phyloP scores from a whole-genome alignment of 768 basidiomycete species.

The Sistotremastrum suecicum region DNA sequence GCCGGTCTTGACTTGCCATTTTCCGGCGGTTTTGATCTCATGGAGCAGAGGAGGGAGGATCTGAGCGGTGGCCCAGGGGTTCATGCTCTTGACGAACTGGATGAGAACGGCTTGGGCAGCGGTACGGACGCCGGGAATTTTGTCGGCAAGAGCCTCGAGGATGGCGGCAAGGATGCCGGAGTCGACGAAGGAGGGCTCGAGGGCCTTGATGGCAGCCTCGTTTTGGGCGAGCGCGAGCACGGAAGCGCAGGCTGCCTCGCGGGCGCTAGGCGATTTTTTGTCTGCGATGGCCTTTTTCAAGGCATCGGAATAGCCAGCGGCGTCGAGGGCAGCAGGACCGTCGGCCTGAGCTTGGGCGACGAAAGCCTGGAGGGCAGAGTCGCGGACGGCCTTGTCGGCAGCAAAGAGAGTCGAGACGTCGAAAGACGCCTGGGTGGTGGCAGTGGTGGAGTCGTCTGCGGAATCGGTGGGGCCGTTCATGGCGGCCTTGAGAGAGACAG shows the following conservation, averaged over 20 bases:
- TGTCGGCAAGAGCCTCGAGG: constrained; percentile 89
- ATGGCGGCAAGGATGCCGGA: constrained; percentile 79
- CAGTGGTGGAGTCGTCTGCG: constrained; percentile 17
- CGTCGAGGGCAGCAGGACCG: constrained; percentile 62
- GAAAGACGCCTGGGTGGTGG: constrained; percentile 44
- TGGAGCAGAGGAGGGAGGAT: constrained; percentile 80
- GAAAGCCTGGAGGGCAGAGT: constrained; percentile 53
- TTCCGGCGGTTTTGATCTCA: constrained; percentile 90
- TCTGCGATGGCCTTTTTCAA: constrained; percentile 75
- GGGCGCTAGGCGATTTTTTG: constrained; percentile 89
- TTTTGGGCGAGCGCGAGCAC: constrained; percentile 45
- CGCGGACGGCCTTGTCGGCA: constrained; percentile 73
- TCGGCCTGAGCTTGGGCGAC: constrained; percentile 70
- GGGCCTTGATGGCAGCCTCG: constrained; percentile 59
- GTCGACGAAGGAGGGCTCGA: constrained; percentile 81
- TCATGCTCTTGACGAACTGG: constrained; percentile 61
- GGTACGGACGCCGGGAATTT: constrained; percentile 76
- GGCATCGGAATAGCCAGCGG: constrained; percentile 58
- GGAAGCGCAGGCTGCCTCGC: constrained; percentile 75
- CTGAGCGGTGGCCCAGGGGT: constrained; percentile 76
- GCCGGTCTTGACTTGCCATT: constrained; percentile 95
- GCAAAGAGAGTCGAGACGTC: constrained; percentile 69
- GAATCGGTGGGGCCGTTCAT: constrained; percentile 9
- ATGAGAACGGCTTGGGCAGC: constrained; percentile 76
- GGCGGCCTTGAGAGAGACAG: constrained; percentile 59